Evolutionary conservation across 208 protist genomes (phyloP), one percentile per base, ranked within the genome.

Genomic region (Leishmania lainsoni): DNA sequence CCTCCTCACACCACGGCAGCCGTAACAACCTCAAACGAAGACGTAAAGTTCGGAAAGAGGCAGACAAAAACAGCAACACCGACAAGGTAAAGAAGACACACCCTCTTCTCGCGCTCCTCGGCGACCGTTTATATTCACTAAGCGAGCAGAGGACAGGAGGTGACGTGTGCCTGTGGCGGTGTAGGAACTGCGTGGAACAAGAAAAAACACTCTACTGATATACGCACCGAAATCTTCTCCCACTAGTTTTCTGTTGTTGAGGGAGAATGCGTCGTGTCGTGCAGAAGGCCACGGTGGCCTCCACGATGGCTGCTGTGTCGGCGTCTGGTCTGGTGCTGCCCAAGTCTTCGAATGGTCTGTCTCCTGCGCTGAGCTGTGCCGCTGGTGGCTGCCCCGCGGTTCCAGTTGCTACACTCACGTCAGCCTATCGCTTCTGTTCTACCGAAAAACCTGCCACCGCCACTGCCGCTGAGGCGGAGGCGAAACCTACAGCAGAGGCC

Each of bases 231-330:
- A 49, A 8, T 69, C 8, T 48, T 29, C 73, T 51, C 20, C 69
- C 51, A 54, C n/a, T 56, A 29, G 5, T 70, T 20, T 51, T 29
- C 4, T 32, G 68, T 26, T 75, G 22, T 39, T 75, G 12, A 56
- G 26, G 17, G 51, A 56, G 78, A 80, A 94, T 93, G 90, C 88
- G 89, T 69, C 90, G 90, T 73, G 81, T 86, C 29, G 71, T 81
- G 81, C 84, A 92, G 79, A 83, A 83, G 66, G 76, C 68, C 1
- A 75, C 79, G 5, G 80, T 66, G 72, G 75, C 76, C n/a, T 76
- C 75, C 20, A 82, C 74, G 14, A 61, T 61, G 49, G 51, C 83
- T 76, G 42, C 78, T 59, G 76, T 70, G 81, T 39, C 61, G 63
- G 39, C 74, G 58, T 59, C 63, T 54, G 42, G 58, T n/a, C 69